Percentiles rank a stretch among this genome's conserved stretches.
These are phyloP conservation scores for Rhododendron simsii DNA, from an alignment of 148 eudicot species.

Conservation along the genomic window DNA sequence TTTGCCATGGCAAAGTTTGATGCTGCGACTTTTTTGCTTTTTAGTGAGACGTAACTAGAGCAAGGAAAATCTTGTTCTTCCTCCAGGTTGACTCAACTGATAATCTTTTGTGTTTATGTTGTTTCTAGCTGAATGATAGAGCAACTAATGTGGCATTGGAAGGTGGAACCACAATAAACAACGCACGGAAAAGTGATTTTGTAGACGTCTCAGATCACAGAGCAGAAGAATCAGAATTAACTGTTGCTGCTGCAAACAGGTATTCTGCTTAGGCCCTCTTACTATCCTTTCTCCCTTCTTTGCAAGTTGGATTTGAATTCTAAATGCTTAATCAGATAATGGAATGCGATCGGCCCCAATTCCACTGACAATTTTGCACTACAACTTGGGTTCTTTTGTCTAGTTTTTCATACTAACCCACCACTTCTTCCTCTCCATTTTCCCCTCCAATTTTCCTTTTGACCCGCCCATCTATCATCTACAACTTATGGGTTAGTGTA, in stretches of 20 bases:
- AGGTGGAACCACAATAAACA: neutral
- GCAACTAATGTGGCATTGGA: constrained; percentile 4
- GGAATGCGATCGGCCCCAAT: neutral
- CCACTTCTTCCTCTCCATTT: no score
- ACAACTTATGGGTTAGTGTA: no score
- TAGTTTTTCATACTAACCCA: no score
- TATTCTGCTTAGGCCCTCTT: neutral
- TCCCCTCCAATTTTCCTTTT: no score
- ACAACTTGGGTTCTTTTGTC: no score
- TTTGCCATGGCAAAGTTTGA: neutral
- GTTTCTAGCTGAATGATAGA: neutral
- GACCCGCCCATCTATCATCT: no score
- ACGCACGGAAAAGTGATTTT: neutral
- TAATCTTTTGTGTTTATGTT: neutral
- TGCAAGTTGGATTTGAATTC: neutral
- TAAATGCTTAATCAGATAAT: neutral
- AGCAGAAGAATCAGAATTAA: neutral
- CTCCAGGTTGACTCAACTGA: constrained; percentile 1
- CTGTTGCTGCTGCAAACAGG: neutral
- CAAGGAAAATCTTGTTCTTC: neutral
- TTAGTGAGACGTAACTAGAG: neutral
- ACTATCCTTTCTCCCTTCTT: neutral
- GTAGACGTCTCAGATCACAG: neutral
- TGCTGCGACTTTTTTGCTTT: neutral
- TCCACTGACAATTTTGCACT: no score